Base-by-base conservation (phyloP, 2,329 filamentous ascomycete species). In the Paecilomyces fulvus region DNA sequence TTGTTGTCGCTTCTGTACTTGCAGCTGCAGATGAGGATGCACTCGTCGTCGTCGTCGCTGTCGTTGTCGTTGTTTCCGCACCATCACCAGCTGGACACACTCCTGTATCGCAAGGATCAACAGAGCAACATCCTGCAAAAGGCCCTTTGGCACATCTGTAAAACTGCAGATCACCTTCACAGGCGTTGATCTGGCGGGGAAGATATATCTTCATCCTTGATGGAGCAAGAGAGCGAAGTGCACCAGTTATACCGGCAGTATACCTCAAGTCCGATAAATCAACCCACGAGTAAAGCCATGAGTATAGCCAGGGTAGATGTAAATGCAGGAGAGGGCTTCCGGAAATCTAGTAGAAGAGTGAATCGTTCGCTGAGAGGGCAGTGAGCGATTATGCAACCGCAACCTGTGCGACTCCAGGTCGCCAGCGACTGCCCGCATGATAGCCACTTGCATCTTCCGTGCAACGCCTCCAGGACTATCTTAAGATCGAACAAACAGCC, bases 61-160 rank as follows among this genome's bases (percentile, higher is more conserved):
- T 10, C 48, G 49, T 20, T 10, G 46, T 49, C 9, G 46, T 23
- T 11, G 48, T 49, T 28, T 12, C 23, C 23, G 48, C 2, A 8
- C 48, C 49, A 14, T 56, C 51, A 30, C 63, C 58, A 31, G 68
- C 66, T 9, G 64, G 65, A 62, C 70, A 73, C 2, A 65, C 33
- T 1, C 67, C 68, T 30, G 55, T 56, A 10, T 56, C 59, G 55
- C 70, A 72, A 25, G 70, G 68, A 56, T 71, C 61, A 12, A 60
- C 60, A 9, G 67, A 67, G 51, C 70, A 73, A 54, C 70, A 73
- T 49, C 70, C 70, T 30, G 43, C 56, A 53, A 63, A 72, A 30
- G 52, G 30, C 0, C 63, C 64, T 46, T 33, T 55, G 2, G 55
- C 54, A 52, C 69, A 70, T 31, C 63, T 58, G 63, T 71, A 72